Conservation (phyloP, 2,329 filamentous ascomycete genomes). For the Trichophyton verrucosum region DNA sequence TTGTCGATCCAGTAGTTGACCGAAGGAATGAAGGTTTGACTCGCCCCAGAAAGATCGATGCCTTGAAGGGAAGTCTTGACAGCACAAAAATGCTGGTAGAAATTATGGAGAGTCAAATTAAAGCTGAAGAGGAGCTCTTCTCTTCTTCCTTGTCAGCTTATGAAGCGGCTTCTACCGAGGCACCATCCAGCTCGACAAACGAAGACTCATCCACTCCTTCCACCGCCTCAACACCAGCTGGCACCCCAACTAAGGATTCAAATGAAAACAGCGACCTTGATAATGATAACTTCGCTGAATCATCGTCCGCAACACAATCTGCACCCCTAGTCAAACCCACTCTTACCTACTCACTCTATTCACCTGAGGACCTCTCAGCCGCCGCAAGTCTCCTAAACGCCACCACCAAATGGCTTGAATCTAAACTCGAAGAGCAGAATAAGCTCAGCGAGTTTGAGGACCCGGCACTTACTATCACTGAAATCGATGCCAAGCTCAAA, state of each 20-base stretch:
- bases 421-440: conserved; percentile 58
- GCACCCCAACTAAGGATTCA: conserved; percentile 31
- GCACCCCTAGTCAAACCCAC: conserved; percentile 25
- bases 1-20: conserved; percentile 65
- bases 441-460: conserved; percentile 59
- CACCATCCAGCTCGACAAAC: conserved; percentile 31
- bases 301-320: conserved; percentile 23
- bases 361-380: conserved; percentile 54
- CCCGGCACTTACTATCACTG: conserved; percentile 59
- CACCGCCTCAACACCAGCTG: conserved; percentile 27
- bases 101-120: conserved; percentile 59
- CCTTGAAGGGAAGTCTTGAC: conserved; percentile 57
- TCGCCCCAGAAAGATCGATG: conserved; percentile 57
- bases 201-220: conserved; percentile 32
- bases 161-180: conserved; percentile 27
- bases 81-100: conserved; percentile 58
- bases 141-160: conserved; percentile 42
- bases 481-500: conserved; percentile 55
- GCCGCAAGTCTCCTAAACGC: conserved; percentile 52
- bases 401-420: conserved; percentile 60
- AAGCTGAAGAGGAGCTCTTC: conserved; percentile 53
- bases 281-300: conserved; percentile 45
- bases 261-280: conserved; percentile 52
- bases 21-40: conserved; percentile 59
- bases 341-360: conserved; percentile 56